Base-by-base conservation (phyloP, 2,329 filamentous ascomycete genomes). In the Metarhizium robertsii region DNA sequence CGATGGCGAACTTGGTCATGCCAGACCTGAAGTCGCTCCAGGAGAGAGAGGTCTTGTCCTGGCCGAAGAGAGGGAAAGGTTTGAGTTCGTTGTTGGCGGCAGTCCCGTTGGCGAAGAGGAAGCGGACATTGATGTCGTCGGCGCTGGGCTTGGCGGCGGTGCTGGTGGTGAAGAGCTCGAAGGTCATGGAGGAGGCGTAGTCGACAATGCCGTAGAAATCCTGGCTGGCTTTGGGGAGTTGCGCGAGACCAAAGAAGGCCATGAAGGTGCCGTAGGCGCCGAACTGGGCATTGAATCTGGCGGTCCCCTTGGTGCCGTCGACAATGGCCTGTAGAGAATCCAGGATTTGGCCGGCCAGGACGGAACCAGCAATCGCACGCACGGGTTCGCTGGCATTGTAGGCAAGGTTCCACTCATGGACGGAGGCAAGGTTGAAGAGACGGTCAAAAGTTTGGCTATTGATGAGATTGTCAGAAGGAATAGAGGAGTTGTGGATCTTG, bases 181-280 rank as follows among this genome's bases (percentile, higher is more conserved):
- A 92, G 6, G 78, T 78, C 81, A 95, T 90, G 60, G 84, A 84
- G 2, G 85, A 87, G 5, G 90, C 90, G 65, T 96, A 96, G 72
- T 91, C 86, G n/a, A 86, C 84, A 13, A 96, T 75, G 54, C 88
- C 88, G 57, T 74, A 84, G 74, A 96, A 95, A 67, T 88, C 74
- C 1, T 71, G 61, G 57, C 77, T 80, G 2, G 73, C 77, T 13
- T 70, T 65, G 6, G 74, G 71, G 55, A 85, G 75, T 58, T 76
- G 68, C 6, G 80, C 72, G 18, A 84, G 75, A 7, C 81, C 81
- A 65, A 86, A 86, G 72, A 85, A 85, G 55, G 81, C 77, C 65
- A 82, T 75, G 70, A 86, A 85, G 55, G 77, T 76, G 54, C 72
- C 80, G 66, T 85, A 85, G 60, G 80, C 79, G 59, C 82, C 82